phyloP scores from a whole-genome alignment of 495 filamentous ascomycete species.

The Cryomyces minteri region DNA sequence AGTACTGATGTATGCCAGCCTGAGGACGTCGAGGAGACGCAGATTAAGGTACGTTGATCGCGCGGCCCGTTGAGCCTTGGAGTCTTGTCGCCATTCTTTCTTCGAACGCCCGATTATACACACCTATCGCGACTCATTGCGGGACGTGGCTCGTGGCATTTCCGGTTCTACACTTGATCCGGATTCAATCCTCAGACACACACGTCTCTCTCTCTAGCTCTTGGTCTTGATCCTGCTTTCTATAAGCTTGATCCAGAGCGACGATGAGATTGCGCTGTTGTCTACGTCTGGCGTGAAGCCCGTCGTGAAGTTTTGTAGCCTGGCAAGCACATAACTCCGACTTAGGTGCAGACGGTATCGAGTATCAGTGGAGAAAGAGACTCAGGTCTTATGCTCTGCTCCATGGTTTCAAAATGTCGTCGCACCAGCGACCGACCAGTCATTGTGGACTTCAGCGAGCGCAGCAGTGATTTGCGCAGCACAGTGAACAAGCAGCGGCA shows the following conservation, averaged over 20 bases:
- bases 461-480: constrained; percentile 30
- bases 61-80: constrained; percentile 31
- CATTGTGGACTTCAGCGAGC: constrained; percentile 29
- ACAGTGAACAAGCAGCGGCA: too few species aligned
- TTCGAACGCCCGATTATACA: constrained; percentile 15
- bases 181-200: too few species aligned
- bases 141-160: too few species aligned
- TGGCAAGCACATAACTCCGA: constrained; percentile 15
- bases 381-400: too few species aligned
- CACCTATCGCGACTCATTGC: too few species aligned
- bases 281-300: constrained; percentile 21
- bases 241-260: constrained; percentile 20
- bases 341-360: not conserved
- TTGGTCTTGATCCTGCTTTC: constrained; percentile 16
- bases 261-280: constrained; percentile 25
- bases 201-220: constrained; percentile 12
- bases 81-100: constrained; percentile 33
- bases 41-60: constrained; percentile 99
- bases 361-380: constrained; percentile 8
- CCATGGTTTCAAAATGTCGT: too few species aligned
- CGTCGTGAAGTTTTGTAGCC: constrained; percentile 7
- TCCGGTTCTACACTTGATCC: too few species aligned
- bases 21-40: constrained; percentile 77
- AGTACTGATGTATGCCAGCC: constrained; percentile 49
- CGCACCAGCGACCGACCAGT: too few species aligned